Evolutionary conservation across 306 rosid genomes (phyloP), one percentile per base, ranked within the genome.

Genomic region (Casuarina equisetifolia): DNA sequence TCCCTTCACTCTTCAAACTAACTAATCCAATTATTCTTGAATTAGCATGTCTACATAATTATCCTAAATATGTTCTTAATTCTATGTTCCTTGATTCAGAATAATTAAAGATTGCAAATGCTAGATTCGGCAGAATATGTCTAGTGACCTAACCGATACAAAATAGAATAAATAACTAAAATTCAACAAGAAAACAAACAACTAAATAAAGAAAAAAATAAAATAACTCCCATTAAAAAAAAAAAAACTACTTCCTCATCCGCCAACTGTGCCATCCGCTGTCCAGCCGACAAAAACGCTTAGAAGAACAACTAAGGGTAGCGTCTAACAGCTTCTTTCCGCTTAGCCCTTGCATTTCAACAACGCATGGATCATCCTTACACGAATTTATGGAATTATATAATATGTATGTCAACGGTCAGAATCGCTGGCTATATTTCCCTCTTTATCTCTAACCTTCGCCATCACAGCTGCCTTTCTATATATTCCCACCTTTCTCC

Each of bases 401-500:
- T 32, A 61, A 35, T 45, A 46, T 61, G 45, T 16, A 76, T 69
- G 96, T 92, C 96, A 90, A 90, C 85, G 90, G 97, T 92, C 97
- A 83, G 81, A 89, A 84, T 84, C 40, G 96, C 84, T 83, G 96
- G 93, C 97, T 81, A 20, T 20, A 36, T 16, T 35, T 3, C 5
- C 59, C 11, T 68, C 5, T 8, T 42, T 9, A 40, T 16, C 3
- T 32, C 46, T 36, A 13, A 15, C 51, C 36, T 5, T 53, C 36
- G 17, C 5, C 49, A 50, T 0, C 10, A 20, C 45, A 55, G 68
- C 71, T 3, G 9, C 43, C 12, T 9, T 4, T 51, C 76, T 75
- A 32, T 58, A 38, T 69, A 71, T 13, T 12, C 9, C 4, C 9
- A 7, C 6, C 69, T 51, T 49, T 12, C 58, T 36, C 3, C n/a